These are phyloP conservation scores for Scedosporium aurantiacum DNA, from an alignment of 2,329 filamentous ascomycete genomes.

Conservation along the genomic window DNA sequence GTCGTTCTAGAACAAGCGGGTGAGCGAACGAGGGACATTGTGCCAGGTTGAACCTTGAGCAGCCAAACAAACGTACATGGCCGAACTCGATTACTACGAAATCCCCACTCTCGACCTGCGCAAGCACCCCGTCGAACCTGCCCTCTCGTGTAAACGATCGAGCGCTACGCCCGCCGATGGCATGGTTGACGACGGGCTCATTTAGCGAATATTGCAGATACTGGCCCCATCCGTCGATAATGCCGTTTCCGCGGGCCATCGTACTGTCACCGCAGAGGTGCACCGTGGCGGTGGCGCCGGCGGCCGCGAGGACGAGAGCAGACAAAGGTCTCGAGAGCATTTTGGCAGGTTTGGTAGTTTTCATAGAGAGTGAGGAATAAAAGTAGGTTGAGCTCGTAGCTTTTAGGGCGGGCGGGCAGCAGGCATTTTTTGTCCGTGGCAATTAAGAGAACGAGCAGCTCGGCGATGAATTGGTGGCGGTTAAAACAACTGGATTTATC, in stretches of 20 bases:
- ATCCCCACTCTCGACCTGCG: conserved; percentile 43
- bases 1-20: conserved; percentile 36
- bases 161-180: conserved; percentile 54
- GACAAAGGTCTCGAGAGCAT: too few species aligned
- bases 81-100: conserved; percentile 63
- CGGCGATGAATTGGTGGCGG: too few species aligned
- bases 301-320: neutral
- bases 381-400: too few species aligned
- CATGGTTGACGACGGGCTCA: conserved; percentile 38
- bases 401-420: too few species aligned
- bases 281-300: conserved; percentile 23
- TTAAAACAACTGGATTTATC: too few species aligned
- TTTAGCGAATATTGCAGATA: conserved; percentile 40
- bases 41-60: too few species aligned
- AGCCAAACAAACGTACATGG: conserved; percentile 24
- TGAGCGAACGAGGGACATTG: too few species aligned
- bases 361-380: too few species aligned
- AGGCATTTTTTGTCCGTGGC: too few species aligned
- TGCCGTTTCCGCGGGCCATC: conserved; percentile 40
- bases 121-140: conserved; percentile 47
- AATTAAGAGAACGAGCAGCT: too few species aligned
- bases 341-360: too few species aligned
- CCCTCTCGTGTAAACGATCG: conserved; percentile 57
- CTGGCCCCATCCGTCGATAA: conserved; percentile 48
- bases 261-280: conserved; percentile 52